Evolutionary conservation across 768 basidiomycete genomes (phyloP), one percentile per base, ranked within the genome.

Genomic region (Psilocybe cyanescens): DNA sequence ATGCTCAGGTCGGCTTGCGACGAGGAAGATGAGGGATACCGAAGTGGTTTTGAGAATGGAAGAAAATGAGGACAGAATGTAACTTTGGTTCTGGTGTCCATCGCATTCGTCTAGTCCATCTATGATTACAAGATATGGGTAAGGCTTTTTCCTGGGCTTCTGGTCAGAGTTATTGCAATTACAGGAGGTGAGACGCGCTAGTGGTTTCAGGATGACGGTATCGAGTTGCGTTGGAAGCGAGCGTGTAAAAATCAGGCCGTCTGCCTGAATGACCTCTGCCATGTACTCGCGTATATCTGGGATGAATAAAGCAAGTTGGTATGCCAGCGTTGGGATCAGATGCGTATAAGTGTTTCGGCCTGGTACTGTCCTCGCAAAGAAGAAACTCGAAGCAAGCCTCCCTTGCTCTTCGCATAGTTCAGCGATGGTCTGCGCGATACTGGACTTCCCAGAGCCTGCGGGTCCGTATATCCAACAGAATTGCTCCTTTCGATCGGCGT

Each of bases 401-500:
- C 44, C 33, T 19, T 24, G 9, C 19, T 33, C 3, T 4, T 28
- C 28, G 12, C 58, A 53, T 16, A 31, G 4, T 16, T 53, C 31
- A 1, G 58, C 58, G 8, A 59, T 46, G 28, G 51, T 45, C 35
- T 48, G 52, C 1, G 46, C 59, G 7, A 55, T 60, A 11, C 51
- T 53, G 0, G 59, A 60, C 33, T 60, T 60, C 12, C 59, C 59
- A 3, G 52, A 46, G 3, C 59, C 59, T n/a, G 59, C 59, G 5
- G 59, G 52, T 3, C 59, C 59, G 37, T 49, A 45, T 16, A 60
- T 31, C 59, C 59, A 60, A 33, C 54, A 5, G n/a, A 60, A 54
- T 12, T 5, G 31, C 19, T 45, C 24, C 5, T 37, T 17, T 6
- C 31, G 46, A 30, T 54, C 33, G 2, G 3, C 3, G n/a, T 19